A percentile compares a stretch with the other conserved stretches of the same genome.
phyloP scores from a whole-genome alignment of 2,329 filamentous ascomycete species.

The Aspergillus pseudoterreus region DNA sequence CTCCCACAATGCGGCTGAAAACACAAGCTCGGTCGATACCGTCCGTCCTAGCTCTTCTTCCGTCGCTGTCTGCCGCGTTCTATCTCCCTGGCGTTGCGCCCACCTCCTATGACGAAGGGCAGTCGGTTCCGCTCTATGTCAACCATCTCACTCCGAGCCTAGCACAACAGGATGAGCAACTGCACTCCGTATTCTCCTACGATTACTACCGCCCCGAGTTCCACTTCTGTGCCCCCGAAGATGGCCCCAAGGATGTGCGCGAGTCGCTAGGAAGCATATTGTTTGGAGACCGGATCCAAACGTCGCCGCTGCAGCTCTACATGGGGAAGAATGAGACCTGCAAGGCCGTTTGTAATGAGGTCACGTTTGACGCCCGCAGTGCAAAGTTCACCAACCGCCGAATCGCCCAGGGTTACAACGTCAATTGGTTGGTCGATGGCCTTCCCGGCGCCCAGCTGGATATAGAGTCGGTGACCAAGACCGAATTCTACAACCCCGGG shows the following conservation, averaged over 20 bases:
- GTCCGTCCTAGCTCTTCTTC: constrained; percentile 27
- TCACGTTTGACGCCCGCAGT: constrained; percentile 62
- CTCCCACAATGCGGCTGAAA: constrained; percentile 34
- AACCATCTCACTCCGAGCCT: constrained; percentile 88
- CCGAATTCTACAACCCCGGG: constrained; percentile 84
- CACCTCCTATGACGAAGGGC: constrained; percentile 78
- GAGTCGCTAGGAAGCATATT: constrained; percentile 94
- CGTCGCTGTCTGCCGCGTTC: constrained; percentile 61
- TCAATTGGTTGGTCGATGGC: constrained; percentile 96
- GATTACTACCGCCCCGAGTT: constrained; percentile 92
- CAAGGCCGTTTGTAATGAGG: constrained; percentile 69
- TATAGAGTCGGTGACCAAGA: constrained; percentile 69
- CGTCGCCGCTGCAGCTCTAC: constrained; percentile 84
- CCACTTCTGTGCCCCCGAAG: constrained; percentile 79
- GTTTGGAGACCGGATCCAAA: constrained; percentile 95
- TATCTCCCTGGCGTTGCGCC: constrained; percentile 96
- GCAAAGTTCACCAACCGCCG: constrained; percentile 77
- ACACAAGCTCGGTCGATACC: constrained; percentile 27
- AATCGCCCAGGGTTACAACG: constrained; percentile 80
- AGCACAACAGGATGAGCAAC: constrained; percentile 69
- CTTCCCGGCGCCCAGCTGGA: constrained; percentile 84
- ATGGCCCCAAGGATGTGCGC: constrained; percentile 72
- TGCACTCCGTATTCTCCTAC: constrained; percentile 91
- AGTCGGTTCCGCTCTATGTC: constrained; percentile 81
- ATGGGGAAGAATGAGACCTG: constrained; percentile 88